These are phyloP conservation scores for Suillus ampliporus DNA, from an alignment of 768 basidiomycete species.

Conservation along the genomic window DNA sequence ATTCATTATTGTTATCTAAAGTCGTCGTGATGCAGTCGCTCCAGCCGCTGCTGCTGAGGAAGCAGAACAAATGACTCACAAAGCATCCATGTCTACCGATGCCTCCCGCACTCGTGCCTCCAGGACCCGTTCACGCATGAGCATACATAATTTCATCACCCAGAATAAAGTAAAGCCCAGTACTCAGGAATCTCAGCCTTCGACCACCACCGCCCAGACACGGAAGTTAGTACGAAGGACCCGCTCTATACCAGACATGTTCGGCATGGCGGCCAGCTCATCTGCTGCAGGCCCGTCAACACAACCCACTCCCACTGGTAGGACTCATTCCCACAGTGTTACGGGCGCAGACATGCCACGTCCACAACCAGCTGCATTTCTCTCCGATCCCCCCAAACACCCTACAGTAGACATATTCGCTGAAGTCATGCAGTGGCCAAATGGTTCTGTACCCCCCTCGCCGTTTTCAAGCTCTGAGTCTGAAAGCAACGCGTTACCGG, in stretches of 20 bases:
- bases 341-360: conserved; percentile 70
- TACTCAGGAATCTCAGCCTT: conserved; percentile 33
- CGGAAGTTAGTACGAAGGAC: conserved; percentile 71
- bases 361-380: conserved; percentile 31
- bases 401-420: conserved; percentile 61
- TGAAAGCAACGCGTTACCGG: conserved; percentile 21
- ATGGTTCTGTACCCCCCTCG: conserved; percentile 41
- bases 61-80: conserved; percentile 47
- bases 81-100: conserved; percentile 38
- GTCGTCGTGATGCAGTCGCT: conserved; percentile 65
- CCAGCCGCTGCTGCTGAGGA: conserved; percentile 58
- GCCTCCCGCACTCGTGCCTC: conserved; percentile 44
- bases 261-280: conserved; percentile 29
- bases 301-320: conserved; percentile 47
- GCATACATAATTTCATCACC: conserved; percentile 62
- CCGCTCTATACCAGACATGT: conserved; percentile 72
- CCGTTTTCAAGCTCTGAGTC: conserved; percentile 38
- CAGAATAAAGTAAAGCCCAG: conserved; percentile 55
- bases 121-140: conserved; percentile 68
- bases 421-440: conserved; percentile 67
- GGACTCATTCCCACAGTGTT: conserved; percentile 80
- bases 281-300: conserved; percentile 39
- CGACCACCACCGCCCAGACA: conserved; percentile 29
- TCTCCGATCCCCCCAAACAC: conserved; percentile 32
- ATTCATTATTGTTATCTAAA: conserved; percentile 28